Percentiles rank a stretch among this genome's conserved stretches.
Conservation (phyloP, 2,329 filamentous ascomycete genomes). For the Ophiostoma tasmaniense region DNA sequence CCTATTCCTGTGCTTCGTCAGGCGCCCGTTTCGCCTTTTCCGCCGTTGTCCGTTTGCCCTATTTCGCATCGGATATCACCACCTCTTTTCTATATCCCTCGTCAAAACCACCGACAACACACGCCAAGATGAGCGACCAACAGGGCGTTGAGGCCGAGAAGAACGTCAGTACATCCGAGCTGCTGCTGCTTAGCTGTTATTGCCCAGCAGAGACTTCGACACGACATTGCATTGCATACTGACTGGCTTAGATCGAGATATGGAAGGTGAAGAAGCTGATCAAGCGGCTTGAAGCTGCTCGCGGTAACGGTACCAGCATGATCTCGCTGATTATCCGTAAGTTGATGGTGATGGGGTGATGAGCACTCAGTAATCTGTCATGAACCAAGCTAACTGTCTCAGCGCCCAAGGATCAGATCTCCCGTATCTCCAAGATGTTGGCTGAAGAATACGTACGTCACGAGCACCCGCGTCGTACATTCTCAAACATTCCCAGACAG, state of each 20-base stretch:
- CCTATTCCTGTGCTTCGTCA: slow-evolving; percentile 11
- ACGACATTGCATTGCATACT: slow-evolving; percentile 14
- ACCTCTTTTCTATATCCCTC: not conserved
- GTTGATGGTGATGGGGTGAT: slow-evolving; percentile 34
- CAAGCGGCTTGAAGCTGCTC: slow-evolving; percentile 92
- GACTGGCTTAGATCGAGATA: slow-evolving; percentile 52
- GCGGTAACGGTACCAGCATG: slow-evolving; percentile 99
- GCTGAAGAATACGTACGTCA: slow-evolving; percentile 93
- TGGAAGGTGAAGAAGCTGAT: slow-evolving; percentile 99
- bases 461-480: not conserved
- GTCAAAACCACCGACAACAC: not conserved
- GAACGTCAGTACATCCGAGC: slow-evolving; percentile 54
- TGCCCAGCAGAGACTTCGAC: not conserved
- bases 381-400: slow-evolving; percentile 9
- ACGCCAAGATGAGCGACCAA: slow-evolving; percentile 68
- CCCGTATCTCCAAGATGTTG: slow-evolving; percentile 96
- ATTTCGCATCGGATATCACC: not conserved
- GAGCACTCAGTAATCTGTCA: slow-evolving; percentile 19
- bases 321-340: slow-evolving; percentile 89
- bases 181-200: not conserved
- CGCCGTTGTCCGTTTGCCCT: not conserved
- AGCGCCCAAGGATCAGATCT: slow-evolving; percentile 88
- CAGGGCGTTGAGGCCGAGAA: slow-evolving; percentile 93
- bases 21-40: not conserved
- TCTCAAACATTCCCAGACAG: not conserved